Percentiles rank a stretch among this genome's conserved stretches.
These are phyloP conservation scores for Penicillium digitatum DNA, from an alignment of 2,329 filamentous ascomycete species.

Conservation along the genomic window DNA sequence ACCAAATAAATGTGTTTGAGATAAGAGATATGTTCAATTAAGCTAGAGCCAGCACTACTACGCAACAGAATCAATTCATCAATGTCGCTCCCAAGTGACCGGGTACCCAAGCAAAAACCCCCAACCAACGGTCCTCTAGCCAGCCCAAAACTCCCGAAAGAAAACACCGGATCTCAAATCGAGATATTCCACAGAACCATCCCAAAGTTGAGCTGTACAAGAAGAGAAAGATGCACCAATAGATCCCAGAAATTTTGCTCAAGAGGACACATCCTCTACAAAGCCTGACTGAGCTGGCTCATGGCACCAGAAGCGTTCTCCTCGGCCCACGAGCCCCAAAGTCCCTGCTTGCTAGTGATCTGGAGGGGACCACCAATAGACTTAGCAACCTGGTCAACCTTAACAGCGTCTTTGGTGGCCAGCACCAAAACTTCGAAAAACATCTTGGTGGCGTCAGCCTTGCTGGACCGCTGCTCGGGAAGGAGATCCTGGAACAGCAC, in stretches of 20 bases:
- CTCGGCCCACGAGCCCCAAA: constrained; percentile 97
- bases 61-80: constrained; percentile 3
- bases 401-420: constrained; percentile 96
- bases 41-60: constrained; percentile 16
- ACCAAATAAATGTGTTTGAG: background rate
- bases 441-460: constrained; percentile 96
- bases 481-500: constrained; percentile 90
- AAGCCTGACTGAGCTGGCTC: constrained; percentile 31
- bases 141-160: constrained; percentile 19
- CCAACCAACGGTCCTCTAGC: constrained; percentile 12
- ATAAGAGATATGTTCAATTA: constrained; percentile 21
- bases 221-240: constrained; percentile 21
- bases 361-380: constrained; percentile 73
- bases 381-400: constrained; percentile 78
- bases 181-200: constrained; percentile 20
- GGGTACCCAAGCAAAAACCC: constrained; percentile 4
- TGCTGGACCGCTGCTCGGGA: constrained; percentile 73
- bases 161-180: constrained; percentile 21
- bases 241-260: constrained; percentile 10
- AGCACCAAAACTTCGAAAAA: constrained; percentile 97
- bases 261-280: constrained; percentile 16
- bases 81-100: constrained; percentile 8
- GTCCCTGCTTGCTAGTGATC: constrained; percentile 85
- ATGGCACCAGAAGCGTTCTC: constrained; percentile 49
- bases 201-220: constrained; percentile 25